These are phyloP conservation scores for Xylaria hypoxylon DNA, from an alignment of 2,329 filamentous ascomycete genomes.

Conservation along the genomic window DNA sequence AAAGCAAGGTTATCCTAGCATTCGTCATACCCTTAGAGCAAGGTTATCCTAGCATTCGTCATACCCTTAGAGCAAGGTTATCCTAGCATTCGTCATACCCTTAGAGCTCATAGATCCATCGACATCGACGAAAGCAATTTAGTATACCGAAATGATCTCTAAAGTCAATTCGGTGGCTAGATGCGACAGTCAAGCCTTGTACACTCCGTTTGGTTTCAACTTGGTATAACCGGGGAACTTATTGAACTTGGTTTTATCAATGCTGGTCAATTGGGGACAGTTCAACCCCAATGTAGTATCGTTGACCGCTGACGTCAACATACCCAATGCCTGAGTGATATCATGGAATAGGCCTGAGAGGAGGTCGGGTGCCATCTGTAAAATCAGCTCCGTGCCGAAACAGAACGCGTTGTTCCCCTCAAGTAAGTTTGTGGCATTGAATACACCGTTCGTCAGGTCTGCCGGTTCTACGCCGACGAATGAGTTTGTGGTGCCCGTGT, in stretches of 20 bases:
- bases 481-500: conserved; percentile 20
- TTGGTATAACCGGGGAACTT: conserved; percentile 30
- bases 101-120: too few relatives aligned
- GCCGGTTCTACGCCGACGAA: conserved; percentile 30
- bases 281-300: conserved; percentile 4
- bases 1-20: too few relatives aligned
- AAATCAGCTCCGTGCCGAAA: conserved; percentile 21
- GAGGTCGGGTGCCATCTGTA: conserved; percentile 24
- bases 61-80: too few relatives aligned
- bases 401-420: conserved; percentile 32
- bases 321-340: conserved; percentile 8
- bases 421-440: conserved; percentile 19
- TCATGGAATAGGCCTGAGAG: conserved; percentile 18
- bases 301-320: background rate
- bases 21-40: too few relatives aligned
- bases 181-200: background rate
- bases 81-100: too few relatives aligned
- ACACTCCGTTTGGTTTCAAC: conserved; percentile 18
- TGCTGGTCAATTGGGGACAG: conserved; percentile 14
- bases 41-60: too few relatives aligned
- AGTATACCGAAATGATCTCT: too few relatives aligned
- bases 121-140: too few relatives aligned
- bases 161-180: too few relatives aligned
- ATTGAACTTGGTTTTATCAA: conserved; percentile 5
- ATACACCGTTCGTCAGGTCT: conserved; percentile 25